Evolutionary conservation across 148 eudicot genomes (phyloP).

Genomic region (Rhododendron williamsianum): DNA sequence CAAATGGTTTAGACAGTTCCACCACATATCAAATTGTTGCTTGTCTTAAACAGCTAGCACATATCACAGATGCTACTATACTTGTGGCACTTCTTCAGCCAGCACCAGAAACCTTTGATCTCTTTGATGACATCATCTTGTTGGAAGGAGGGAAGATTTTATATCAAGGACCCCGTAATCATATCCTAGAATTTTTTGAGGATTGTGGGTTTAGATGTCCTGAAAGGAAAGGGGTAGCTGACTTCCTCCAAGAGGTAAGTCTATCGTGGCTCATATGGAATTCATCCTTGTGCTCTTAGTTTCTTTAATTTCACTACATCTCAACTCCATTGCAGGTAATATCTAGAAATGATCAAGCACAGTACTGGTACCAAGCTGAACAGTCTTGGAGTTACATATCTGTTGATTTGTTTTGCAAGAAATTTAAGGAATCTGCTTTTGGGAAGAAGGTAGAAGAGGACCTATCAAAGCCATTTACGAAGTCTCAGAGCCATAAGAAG

Average conservation of each 20-base stretch:
- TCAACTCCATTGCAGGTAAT: conserved; percentile 37
- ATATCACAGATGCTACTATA: conserved; percentile 63
- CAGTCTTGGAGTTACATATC: conserved; percentile 40
- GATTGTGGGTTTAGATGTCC: conserved; percentile 75
- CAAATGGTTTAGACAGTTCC: conserved; percentile 89
- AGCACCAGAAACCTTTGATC: conserved; percentile 68
- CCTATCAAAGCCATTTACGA: conserved; percentile 38
- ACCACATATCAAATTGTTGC: conserved; percentile 72
- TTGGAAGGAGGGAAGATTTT: conserved; percentile 78
- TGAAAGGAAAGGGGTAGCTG: conserved; percentile 75
- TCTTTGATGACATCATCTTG: conserved; percentile 77
- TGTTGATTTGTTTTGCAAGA: conserved; percentile 40
- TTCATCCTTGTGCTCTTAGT: background rate
- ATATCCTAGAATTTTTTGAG: conserved; percentile 47
- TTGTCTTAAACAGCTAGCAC: conserved; percentile 66
- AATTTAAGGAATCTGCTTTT: conserved; percentile 40
- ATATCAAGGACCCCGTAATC: conserved; percentile 63
- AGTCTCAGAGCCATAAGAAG: conserved; percentile 34
- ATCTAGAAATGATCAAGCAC: conserved; percentile 75
- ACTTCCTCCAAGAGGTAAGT: conserved; percentile 85
- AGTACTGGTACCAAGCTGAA: conserved; percentile 46
- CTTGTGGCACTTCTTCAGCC: conserved; percentile 81
- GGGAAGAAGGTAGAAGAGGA: conserved; percentile 43
- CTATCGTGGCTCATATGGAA: background rate
- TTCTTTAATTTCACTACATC: background rate